phyloP scores from a whole-genome alignment of 768 basidiomycete species.

The Rhodocollybia butyracea region DNA sequence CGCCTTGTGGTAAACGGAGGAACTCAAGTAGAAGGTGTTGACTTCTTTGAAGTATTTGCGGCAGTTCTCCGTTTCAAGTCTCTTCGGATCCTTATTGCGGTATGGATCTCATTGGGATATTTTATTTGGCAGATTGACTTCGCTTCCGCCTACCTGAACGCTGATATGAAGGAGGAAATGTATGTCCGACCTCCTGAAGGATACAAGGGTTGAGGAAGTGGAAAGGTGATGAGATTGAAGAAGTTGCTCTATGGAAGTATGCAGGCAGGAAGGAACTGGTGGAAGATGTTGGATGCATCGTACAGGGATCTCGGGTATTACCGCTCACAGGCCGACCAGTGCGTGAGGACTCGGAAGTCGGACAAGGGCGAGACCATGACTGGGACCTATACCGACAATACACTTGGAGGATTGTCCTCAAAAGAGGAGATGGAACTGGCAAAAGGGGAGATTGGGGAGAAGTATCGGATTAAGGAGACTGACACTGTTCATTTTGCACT shows the following conservation, averaged over 20 bases:
- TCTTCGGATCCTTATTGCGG: constrained; percentile 14
- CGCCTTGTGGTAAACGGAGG: constrained; percentile 10
- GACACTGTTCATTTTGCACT: constrained; percentile 2
- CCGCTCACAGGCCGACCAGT: constrained; percentile 9
- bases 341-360: not conserved
- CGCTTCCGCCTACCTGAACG: constrained; percentile 28
- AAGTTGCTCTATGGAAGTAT: not conserved
- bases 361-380: constrained; percentile 5
- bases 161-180: no score
- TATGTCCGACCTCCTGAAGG: constrained; percentile 18
- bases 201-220: not conserved
- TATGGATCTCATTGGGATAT: constrained; percentile 20
- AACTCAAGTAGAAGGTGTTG: constrained; percentile 25
- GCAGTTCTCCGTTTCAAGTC: not conserved
- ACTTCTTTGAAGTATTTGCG: constrained; percentile 12
- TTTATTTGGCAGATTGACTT: constrained; percentile 28
- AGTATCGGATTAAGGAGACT: not conserved
- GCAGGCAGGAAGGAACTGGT: constrained; percentile 10
- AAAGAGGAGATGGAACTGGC: not conserved
- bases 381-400: constrained; percentile 10
- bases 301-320: constrained; percentile 3
- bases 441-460: constrained; percentile 2
- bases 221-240: not conserved
- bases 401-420: not conserved
- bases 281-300: not conserved